Evolutionary conservation across 805 yeast species (phyloP), one percentile per base, ranked within the genome.

Genomic region (Candida morakotiae): DNA sequence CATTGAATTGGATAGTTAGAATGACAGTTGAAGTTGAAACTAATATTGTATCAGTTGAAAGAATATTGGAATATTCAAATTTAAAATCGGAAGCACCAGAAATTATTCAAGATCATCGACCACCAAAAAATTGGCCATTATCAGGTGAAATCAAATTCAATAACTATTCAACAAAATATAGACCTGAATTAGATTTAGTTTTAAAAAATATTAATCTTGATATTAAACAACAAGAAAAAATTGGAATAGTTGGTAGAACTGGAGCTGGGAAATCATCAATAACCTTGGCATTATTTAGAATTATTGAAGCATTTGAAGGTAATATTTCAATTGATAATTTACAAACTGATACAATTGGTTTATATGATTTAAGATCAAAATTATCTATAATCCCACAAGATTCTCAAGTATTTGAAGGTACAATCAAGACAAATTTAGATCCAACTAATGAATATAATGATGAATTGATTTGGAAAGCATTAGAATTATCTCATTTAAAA

Each of bases 21-120:
- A 91, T 89, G 98, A 87, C 97, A 0, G 98, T 93, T 30, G 98
- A 93, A 51, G 96, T 93, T 31, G 98, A 93, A 62, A 88, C 97
- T 9, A 91, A 88, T 61, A 89, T 93, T 65, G 98, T 93, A 26
- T 85, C 95, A 14, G 96, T 94, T 31, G 98, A 91, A 67, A 81
- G 98, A 64, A 81, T 91, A 37, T 71, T 86, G 61, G 98, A 91
- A 59, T 91, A 89, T 59, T 77, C 95, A 25, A 60, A 65, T n/a
- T 67, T 93, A 43, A 65, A 66, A 26, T 70, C 88, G n/a, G 98
- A 93, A 66, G 98, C 97, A 6, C 87, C 93, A 1, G 79, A 71
- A 37, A 57, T 80, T 17, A 67, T 83, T 37, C 80, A 78, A 42
- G 73, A 68, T 29, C 62, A 73, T 36, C 77, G 88, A 47, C 97